Conservation (phyloP, 1,284 basidiomycete genomes). For the Grifola frondosa region DNA sequence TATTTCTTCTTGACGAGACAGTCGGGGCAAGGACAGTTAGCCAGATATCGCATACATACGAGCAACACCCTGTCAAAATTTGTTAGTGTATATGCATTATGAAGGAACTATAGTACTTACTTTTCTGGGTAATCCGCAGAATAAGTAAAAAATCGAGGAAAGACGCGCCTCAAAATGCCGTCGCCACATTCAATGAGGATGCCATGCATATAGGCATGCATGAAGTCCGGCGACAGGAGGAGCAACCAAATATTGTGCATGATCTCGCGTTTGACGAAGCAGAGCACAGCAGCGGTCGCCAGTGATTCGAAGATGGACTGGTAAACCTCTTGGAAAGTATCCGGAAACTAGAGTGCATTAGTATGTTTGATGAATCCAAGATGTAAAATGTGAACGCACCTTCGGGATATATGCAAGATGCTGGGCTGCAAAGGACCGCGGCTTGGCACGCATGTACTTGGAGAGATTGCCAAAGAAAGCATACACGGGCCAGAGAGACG, state of each 20-base stretch:
- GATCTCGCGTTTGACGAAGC: slow-evolving; percentile 25
- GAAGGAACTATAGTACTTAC: slow-evolving; percentile 9
- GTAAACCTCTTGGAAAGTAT: neutral
- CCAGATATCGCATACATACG: slow-evolving; percentile 13
- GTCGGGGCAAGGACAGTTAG: slow-evolving; percentile 13
- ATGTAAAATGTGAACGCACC: slow-evolving; percentile 14
- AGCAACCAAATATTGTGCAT: slow-evolving; percentile 25
- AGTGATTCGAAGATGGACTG: neutral
- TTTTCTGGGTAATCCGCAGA: slow-evolving; percentile 35
- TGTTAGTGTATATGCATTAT: neutral
- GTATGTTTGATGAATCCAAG: neutral
- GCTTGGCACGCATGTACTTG: slow-evolving; percentile 24
- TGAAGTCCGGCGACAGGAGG: slow-evolving; percentile 27
- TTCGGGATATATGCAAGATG: slow-evolving; percentile 32
- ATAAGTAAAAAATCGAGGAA: slow-evolving; percentile 20
- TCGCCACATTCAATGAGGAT: slow-evolving; percentile 26
- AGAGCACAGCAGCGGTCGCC: slow-evolving; percentile 7
- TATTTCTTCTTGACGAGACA: slow-evolving; percentile 6
- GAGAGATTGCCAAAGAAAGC: slow-evolving; percentile 19
- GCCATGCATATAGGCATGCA: slow-evolving; percentile 26
- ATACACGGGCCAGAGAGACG: slow-evolving; percentile 10
- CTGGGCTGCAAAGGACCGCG: slow-evolving; percentile 12
- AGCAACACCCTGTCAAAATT: slow-evolving; percentile 7
- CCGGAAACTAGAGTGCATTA: neutral
- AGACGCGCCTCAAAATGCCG: slow-evolving; percentile 14